These are phyloP conservation scores for Picea abies DNA, from an alignment of 83 land plant species.

Conservation along the genomic window DNA sequence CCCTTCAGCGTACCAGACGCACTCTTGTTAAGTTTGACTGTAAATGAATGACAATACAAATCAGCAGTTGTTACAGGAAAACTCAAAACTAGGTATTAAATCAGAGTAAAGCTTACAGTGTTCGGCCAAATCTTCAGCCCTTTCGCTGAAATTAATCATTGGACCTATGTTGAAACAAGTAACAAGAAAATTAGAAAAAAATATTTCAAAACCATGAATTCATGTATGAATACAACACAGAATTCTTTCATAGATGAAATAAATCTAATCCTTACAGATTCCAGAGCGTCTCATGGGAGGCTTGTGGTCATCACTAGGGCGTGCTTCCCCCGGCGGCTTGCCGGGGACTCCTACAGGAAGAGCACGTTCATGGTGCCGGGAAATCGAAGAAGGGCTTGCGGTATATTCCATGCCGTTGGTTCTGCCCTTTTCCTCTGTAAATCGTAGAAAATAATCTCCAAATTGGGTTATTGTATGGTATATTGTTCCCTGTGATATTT, in stretches of 20 bases:
- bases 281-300: neutral
- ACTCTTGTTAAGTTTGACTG: conserved; percentile 44
- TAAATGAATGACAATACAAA: too few species aligned
- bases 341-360: neutral
- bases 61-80: too few species aligned
- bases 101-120: too few species aligned
- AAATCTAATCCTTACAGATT: neutral
- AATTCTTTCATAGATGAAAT: too few species aligned
- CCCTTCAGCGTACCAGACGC: conserved; percentile 45
- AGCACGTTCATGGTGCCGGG: neutral
- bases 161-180: neutral
- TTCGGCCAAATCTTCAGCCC: neutral
- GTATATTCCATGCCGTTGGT: too few species aligned
- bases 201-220: too few species aligned
- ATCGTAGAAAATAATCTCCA: neutral
- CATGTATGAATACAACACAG: too few species aligned
- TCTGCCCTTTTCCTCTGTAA: neutral
- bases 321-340: neutral
- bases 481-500: too few species aligned
- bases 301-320: neutral
- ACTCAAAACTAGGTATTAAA: too few species aligned
- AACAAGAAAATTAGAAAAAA: neutral
- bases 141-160: neutral
- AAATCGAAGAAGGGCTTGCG: too few species aligned
- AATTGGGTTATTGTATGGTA: too few species aligned